phyloP scores from a whole-genome alignment of 2,329 filamentous ascomycete species.

The Endoconidiophora laricicola region DNA sequence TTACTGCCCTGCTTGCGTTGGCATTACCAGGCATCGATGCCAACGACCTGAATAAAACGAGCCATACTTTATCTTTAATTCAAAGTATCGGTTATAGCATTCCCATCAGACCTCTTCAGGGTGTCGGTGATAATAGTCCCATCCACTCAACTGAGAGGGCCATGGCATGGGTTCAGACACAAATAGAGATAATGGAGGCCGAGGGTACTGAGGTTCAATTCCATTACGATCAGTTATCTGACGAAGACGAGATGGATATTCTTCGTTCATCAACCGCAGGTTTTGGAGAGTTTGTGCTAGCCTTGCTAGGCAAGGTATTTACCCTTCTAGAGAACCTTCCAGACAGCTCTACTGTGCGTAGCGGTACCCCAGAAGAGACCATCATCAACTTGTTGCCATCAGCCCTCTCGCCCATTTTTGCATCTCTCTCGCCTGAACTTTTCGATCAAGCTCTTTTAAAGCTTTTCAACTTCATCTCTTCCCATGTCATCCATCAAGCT shows the following conservation, averaged over 20 bases:
- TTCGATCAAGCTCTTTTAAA: slow-evolving; percentile 88
- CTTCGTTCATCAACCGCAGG: slow-evolving; percentile 86
- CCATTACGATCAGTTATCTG: slow-evolving; percentile 70
- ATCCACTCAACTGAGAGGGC: slow-evolving; percentile 62
- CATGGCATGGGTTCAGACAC: slow-evolving; percentile 81
- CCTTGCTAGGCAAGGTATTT: slow-evolving; percentile 85
- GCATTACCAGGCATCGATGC: slow-evolving; percentile 92
- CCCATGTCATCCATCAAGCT: slow-evolving; percentile 92
- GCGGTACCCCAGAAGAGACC: slow-evolving; percentile 87
- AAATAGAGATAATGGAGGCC: slow-evolving; percentile 85
- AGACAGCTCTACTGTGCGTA: slow-evolving; percentile 72
- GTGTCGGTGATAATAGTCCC: slow-evolving; percentile 46
- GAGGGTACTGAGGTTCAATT: slow-evolving; percentile 74
- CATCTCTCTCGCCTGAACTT: slow-evolving; percentile 78
- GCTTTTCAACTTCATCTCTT: slow-evolving; percentile 76
- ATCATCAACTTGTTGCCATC: slow-evolving; percentile 91
- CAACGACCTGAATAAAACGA: slow-evolving; percentile 91
- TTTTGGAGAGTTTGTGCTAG: slow-evolving; percentile 80
- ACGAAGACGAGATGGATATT: slow-evolving; percentile 75
- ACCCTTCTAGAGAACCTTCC: slow-evolving; percentile 89
- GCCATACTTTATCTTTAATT: slow-evolving; percentile 87
- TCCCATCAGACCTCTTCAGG: slow-evolving; percentile 60
- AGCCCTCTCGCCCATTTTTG: slow-evolving; percentile 76
- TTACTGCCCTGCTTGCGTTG: slow-evolving; percentile 83
- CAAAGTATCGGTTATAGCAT: slow-evolving; percentile 94